Evolutionary conservation across 148 eudicot genomes (phyloP), one percentile per base, ranked within the genome.

Genomic region (Amaranthus cruentus): DNA sequence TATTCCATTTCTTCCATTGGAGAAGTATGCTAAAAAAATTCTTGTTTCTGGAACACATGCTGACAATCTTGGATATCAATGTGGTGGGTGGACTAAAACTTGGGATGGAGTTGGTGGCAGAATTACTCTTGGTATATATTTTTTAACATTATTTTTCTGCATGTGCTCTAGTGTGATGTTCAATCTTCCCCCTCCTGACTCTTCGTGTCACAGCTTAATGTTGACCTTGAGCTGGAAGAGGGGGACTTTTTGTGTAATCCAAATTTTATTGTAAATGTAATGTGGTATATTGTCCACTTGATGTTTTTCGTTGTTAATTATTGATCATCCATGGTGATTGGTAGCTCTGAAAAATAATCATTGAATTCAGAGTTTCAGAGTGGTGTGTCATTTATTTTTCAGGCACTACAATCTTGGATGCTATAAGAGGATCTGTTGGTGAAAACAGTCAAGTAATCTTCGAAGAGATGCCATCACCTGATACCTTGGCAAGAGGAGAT

Each of bases 41-140:
- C 97, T 95, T 76, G 89, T 95, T 80, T 87, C 93, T 61, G 98
- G 97, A 75, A 79, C 90, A 69, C 98, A 95, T 85, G 97, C 98
- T 71, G 93, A 94, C 83, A 84, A 94, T 81, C 98, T 94, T 79
- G 98, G 98, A 77, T 94, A 79, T 80, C 98, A 95, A 71, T 95
- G 98, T 73, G 98, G 97, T 75, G 98, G 98, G 57, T 95, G 98
- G 98, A 95, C 97, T 60, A 57, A 66, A 72, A 82, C 89, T 59
- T 88, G 96, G 98, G 55, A 84, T 46, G 98, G 98, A 46, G 70
- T 49, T 57, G 79, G 97, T 82, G 98, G 98, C 73, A 88, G 88
- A 87, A 87, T 90, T 73, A 95, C 97, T n/a, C 80, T 85, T 69
- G 98, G 98, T 95, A 85, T 68, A 89, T 80, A 12, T 58, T 55